phyloP scores from a whole-genome alignment of 2,329 filamentous ascomycete species.

The Magnaporthiopsis rhizophila region DNA sequence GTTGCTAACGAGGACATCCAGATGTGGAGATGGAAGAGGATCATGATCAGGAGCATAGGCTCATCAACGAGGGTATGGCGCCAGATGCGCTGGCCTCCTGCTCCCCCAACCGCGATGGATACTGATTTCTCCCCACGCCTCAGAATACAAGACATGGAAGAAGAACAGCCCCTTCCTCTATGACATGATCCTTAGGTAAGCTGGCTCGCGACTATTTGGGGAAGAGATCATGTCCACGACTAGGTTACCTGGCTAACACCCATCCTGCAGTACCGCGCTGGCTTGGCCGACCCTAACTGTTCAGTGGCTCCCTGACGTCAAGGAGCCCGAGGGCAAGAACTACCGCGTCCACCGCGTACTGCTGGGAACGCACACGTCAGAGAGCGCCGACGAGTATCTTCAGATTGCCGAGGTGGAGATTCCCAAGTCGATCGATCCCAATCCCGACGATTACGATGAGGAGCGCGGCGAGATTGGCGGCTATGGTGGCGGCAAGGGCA shows the following conservation, averaged over 20 bases:
- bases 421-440: slow-evolving; percentile 67
- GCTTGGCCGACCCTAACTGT: slow-evolving; percentile 97
- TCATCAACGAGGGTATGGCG: slow-evolving; percentile 78
- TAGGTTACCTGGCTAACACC: slow-evolving; percentile 3
- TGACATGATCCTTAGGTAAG: slow-evolving; percentile 83
- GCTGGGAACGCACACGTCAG: slow-evolving; percentile 90
- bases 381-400: slow-evolving; percentile 78
- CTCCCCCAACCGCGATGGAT: not conserved
- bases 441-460: slow-evolving; percentile 81
- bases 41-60: slow-evolving; percentile 67
- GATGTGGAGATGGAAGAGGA: slow-evolving; percentile 58
- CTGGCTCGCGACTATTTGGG: slow-evolving; percentile 1
- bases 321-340: slow-evolving; percentile 78
- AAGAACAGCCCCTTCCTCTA: slow-evolving; percentile 99
- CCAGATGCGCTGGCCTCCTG: not conserved
- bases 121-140: slow-evolving; percentile 7
- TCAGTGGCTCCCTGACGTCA: slow-evolving; percentile 96
- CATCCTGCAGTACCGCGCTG: slow-evolving; percentile 61
- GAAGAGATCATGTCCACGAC: slow-evolving; percentile 8
- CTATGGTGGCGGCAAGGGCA: slow-evolving; percentile 53
- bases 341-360: slow-evolving; percentile 82
- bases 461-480: slow-evolving; percentile 89
- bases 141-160: slow-evolving; percentile 99
- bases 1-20: slow-evolving; percentile 22
- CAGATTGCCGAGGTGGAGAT: slow-evolving; percentile 93